A percentile compares a stretch with the other conserved stretches of the same genome.
Evolutionary conservation across 345 rosid species (phyloP).

Genomic region (Salix suchowensis): DNA sequence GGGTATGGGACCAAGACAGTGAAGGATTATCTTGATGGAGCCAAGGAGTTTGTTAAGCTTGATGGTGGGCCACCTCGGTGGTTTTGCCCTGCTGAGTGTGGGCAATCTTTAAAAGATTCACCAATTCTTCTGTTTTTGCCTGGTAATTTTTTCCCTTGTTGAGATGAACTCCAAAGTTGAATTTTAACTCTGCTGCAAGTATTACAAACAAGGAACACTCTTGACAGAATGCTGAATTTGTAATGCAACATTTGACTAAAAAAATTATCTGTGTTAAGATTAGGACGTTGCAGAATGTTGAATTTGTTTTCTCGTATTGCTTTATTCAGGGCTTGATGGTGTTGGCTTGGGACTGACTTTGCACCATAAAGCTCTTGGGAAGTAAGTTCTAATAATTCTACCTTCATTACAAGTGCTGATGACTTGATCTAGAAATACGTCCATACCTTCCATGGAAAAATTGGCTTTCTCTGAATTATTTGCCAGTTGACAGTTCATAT

Average conservation of each 20-base stretch:
- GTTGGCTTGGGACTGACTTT: slow-evolving; percentile 78
- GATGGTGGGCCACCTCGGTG: slow-evolving; percentile 78
- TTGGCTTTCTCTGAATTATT: neutral
- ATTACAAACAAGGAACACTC: neutral
- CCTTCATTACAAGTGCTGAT: neutral
- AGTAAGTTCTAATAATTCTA: slow-evolving; percentile 40
- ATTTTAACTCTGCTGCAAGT: neutral
- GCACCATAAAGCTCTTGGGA: slow-evolving; percentile 86
- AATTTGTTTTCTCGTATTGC: slow-evolving; percentile 8
- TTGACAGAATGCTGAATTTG: neutral
- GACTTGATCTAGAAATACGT: neutral
- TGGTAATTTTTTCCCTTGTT: slow-evolving; percentile 31
- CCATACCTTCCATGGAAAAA: neutral
- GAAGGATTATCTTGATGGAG: slow-evolving; percentile 52
- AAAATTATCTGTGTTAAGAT: neutral
- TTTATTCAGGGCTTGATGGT: slow-evolving; percentile 61
- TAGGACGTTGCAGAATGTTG: neutral
- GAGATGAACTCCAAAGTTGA: neutral
- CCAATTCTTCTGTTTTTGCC: slow-evolving; percentile 71
- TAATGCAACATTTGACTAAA: neutral
- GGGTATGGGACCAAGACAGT: slow-evolving; percentile 55
- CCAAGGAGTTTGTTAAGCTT: slow-evolving; percentile 49
- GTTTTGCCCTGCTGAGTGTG: slow-evolving; percentile 81
- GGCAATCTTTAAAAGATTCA: slow-evolving; percentile 49
- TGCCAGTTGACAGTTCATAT: neutral